These are phyloP conservation scores for Hypoxylon intermedium DNA, from an alignment of 495 filamentous ascomycete species.

Conservation along the genomic window DNA sequence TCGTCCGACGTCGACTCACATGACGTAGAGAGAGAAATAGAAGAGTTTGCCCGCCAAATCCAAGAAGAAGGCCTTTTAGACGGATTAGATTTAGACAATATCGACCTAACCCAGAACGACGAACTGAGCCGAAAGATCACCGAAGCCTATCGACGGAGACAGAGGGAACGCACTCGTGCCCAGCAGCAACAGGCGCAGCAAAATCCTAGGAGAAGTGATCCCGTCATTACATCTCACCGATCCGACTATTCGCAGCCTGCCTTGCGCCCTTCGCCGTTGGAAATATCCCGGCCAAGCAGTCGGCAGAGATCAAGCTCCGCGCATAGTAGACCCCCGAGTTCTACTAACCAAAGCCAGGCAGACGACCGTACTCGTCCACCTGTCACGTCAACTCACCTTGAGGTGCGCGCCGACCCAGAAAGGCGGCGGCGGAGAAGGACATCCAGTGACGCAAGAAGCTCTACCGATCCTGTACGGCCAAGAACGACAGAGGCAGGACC, in stretches of 20 bases:
- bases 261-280: constrained; percentile 40
- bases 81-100: constrained; percentile 81
- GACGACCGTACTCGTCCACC: constrained; percentile 57
- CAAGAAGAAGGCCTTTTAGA: constrained; percentile 86
- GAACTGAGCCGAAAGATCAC: constrained; percentile 88
- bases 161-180: constrained; percentile 57
- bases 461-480: constrained; percentile 49
- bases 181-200: constrained; percentile 20
- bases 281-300: constrained; percentile 45
- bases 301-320: constrained; percentile 48
- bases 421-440: constrained; percentile 51
- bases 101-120: constrained; percentile 78
- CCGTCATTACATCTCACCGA: constrained; percentile 44
- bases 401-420: constrained; percentile 52
- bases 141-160: constrained; percentile 79
- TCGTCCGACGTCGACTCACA: constrained; percentile 72
- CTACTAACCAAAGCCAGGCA: constrained; percentile 43
- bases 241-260: constrained; percentile 37
- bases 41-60: constrained; percentile 88
- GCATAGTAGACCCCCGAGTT: constrained; percentile 45
- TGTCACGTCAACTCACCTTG: constrained; percentile 50
- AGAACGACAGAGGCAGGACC: constrained; percentile 50
- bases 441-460: constrained; percentile 51
- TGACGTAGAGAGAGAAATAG: constrained; percentile 72
- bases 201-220: constrained; percentile 52